These are phyloP conservation scores for Paecilomyces fulvus DNA, from an alignment of 2,329 filamentous ascomycete species.

Conservation along the genomic window DNA sequence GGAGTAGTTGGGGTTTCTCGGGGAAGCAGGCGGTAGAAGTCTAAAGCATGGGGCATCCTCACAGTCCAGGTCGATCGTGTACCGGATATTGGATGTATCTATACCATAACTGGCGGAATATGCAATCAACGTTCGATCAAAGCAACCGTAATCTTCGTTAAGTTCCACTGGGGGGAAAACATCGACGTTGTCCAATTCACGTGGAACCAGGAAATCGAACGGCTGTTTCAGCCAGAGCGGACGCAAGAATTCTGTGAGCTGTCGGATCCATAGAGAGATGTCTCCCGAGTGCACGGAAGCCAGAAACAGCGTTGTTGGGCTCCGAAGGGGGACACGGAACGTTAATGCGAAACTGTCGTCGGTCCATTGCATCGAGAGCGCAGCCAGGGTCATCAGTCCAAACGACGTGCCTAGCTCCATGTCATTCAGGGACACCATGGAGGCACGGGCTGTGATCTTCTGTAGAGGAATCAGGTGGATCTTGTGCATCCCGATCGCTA, in stretches of 20 bases:
- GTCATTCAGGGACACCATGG: constrained; percentile 46
- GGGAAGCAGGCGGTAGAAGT: constrained; percentile 48
- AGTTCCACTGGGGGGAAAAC: constrained; percentile 39
- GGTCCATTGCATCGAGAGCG: constrained; percentile 49
- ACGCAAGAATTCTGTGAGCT: constrained; percentile 54
- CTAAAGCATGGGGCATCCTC: constrained; percentile 62
- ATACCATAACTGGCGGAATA: constrained; percentile 63
- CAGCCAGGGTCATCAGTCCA: constrained; percentile 55
- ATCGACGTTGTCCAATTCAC: constrained; percentile 44
- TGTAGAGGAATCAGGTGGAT: constrained; percentile 60
- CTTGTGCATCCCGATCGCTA: constrained; percentile 61
- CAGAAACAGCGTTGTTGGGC: constrained; percentile 49
- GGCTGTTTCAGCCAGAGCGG: constrained; percentile 58
- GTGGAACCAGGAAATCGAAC: constrained; percentile 54
- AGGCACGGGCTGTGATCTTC: constrained; percentile 47
- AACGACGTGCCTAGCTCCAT: constrained; percentile 47
- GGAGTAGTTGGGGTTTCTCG: constrained; percentile 46
- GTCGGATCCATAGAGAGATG: constrained; percentile 54
- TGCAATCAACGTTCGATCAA: constrained; percentile 60
- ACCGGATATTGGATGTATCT: constrained; percentile 58
- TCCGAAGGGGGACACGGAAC: constrained; percentile 52
- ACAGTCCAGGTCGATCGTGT: constrained; percentile 51
- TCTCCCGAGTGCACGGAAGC: constrained; percentile 57
- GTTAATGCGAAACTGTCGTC: constrained; percentile 61
- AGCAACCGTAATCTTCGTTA: constrained; percentile 52